Conservation (phyloP, 2,329 filamentous ascomycete species). For the Trichoderma endophyticum region DNA sequence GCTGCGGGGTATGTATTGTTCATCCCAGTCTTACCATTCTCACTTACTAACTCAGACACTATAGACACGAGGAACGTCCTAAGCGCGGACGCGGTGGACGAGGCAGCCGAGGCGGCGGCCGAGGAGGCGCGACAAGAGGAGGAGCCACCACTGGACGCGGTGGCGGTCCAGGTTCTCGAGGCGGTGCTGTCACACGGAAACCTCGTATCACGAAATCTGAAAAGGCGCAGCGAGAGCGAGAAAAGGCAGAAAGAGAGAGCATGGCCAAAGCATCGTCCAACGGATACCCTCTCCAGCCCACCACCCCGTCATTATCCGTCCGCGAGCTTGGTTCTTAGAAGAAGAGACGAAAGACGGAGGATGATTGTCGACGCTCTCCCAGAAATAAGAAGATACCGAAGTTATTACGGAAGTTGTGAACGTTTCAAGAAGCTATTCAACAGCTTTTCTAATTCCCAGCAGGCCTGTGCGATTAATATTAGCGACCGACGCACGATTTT, state of each 20-base stretch:
- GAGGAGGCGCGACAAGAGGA: conserved; percentile 61
- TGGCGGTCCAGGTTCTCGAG: conserved; percentile 66
- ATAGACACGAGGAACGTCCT: conserved; percentile 68
- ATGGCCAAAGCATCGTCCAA: conserved; percentile 39
- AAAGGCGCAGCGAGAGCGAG: conserved; percentile 74
- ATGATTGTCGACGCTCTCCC: background rate
- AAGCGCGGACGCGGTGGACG: conserved; percentile 61
- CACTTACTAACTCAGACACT: conserved; percentile 30
- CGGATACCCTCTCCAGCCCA: conserved; percentile 38
- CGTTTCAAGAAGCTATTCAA: background rate
- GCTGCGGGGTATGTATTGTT: conserved; percentile 46
- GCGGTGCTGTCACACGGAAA: conserved; percentile 71
- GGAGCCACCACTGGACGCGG: conserved; percentile 44
- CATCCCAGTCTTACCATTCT: background rate
- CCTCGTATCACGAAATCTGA: conserved; percentile 84
- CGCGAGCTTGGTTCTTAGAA: conserved; percentile 35
- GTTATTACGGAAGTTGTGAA: background rate
- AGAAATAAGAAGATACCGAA: background rate
- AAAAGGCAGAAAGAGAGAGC: conserved; percentile 72
- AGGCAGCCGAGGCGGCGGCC: conserved; percentile 51
- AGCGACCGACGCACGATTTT: conserved; percentile 2
- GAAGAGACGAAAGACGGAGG: background rate
- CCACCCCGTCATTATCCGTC: conserved; percentile 37
- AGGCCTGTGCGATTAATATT: background rate
- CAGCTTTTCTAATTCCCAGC: background rate